Conservation (phyloP, 192 early-diverging fungal species). For the Physocladia obscura region DNA sequence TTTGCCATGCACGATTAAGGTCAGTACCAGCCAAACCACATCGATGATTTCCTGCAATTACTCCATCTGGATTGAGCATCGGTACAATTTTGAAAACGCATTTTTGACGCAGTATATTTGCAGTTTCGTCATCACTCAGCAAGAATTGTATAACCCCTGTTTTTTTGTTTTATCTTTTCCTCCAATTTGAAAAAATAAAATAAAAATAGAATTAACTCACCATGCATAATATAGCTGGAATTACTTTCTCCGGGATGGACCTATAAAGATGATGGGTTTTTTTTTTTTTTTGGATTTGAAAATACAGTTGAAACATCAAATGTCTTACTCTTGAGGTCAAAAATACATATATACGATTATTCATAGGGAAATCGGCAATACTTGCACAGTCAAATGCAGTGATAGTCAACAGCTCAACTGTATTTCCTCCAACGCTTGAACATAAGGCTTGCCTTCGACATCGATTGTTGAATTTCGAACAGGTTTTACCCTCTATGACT, state of each 20-base stretch:
- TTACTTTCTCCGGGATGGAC: slow-evolving; percentile 60
- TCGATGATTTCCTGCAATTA: slow-evolving; percentile 53
- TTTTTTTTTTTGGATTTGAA: background rate
- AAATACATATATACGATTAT: slow-evolving; percentile 43
- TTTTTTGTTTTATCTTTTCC: background rate
- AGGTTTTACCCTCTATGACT: background rate
- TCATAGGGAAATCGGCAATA: slow-evolving; percentile 27
- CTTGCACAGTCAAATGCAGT: slow-evolving; percentile 42
- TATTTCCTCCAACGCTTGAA: slow-evolving; percentile 39
- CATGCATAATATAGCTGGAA: slow-evolving; percentile 53
- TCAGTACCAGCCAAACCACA: slow-evolving; percentile 53
- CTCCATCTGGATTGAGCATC: slow-evolving; percentile 60
- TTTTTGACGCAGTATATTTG: slow-evolving; percentile 32
- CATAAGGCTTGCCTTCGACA: slow-evolving; percentile 30
- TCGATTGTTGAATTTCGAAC: slow-evolving; percentile 16
- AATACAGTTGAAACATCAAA: background rate
- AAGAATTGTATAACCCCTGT: slow-evolving; percentile 45
- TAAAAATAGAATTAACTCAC: background rate
- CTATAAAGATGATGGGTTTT: too few species aligned
- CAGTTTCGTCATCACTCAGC: slow-evolving; percentile 37
- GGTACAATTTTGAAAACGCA: slow-evolving; percentile 57
- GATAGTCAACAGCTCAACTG: slow-evolving; percentile 49
- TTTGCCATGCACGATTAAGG: slow-evolving; percentile 53
- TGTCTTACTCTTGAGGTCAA: slow-evolving; percentile 37
- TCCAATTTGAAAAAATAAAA: slow-evolving; percentile 4